These are phyloP conservation scores for Cladosporium oxysporum DNA, from an alignment of 2,329 filamentous ascomycete genomes.

Conservation along the genomic window DNA sequence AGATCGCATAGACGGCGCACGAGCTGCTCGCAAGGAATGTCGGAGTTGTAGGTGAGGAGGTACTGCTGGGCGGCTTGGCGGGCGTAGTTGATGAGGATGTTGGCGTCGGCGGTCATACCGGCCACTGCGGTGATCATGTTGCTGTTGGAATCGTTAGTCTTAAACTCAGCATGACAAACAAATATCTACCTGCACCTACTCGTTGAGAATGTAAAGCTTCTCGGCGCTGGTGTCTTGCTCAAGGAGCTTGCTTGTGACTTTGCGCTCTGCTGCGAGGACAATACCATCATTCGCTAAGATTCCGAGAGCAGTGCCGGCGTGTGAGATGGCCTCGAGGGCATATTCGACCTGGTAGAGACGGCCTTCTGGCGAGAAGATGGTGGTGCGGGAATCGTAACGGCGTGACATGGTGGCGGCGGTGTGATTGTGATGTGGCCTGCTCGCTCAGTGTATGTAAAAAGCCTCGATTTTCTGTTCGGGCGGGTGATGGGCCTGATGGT, in stretches of 20 bases:
- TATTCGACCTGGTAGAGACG: slow-evolving; percentile 99
- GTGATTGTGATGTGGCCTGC: slow-evolving; percentile 9
- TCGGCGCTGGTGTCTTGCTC: slow-evolving; percentile 99
- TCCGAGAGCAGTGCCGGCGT: slow-evolving; percentile 93
- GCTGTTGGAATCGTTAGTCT: slow-evolving; percentile 52
- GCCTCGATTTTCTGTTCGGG: neutral
- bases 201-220: slow-evolving; percentile 99
- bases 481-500: slow-evolving; percentile 7
- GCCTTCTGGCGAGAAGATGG: slow-evolving; percentile 99
- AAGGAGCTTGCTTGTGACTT: slow-evolving; percentile 97
- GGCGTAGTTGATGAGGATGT: slow-evolving; percentile 99
- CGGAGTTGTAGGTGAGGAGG: slow-evolving; percentile 98
- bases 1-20: slow-evolving; percentile 95
- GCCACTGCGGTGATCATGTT: slow-evolving; percentile 99
- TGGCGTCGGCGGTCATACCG: slow-evolving; percentile 98
- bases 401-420: slow-evolving; percentile 34
- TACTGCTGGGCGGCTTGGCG: slow-evolving; percentile 95
- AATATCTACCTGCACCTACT: slow-evolving; percentile 60
- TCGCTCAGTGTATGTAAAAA: neutral
- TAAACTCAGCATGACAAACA: neutral
- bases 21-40: slow-evolving; percentile 98
- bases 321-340: slow-evolving; percentile 96
- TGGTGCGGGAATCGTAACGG: slow-evolving; percentile 60
- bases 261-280: slow-evolving; percentile 94
- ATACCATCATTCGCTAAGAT: slow-evolving; percentile 98